Base-by-base conservation (phyloP, 352 stramenopile species). In the Phytophthora pisi region DNA sequence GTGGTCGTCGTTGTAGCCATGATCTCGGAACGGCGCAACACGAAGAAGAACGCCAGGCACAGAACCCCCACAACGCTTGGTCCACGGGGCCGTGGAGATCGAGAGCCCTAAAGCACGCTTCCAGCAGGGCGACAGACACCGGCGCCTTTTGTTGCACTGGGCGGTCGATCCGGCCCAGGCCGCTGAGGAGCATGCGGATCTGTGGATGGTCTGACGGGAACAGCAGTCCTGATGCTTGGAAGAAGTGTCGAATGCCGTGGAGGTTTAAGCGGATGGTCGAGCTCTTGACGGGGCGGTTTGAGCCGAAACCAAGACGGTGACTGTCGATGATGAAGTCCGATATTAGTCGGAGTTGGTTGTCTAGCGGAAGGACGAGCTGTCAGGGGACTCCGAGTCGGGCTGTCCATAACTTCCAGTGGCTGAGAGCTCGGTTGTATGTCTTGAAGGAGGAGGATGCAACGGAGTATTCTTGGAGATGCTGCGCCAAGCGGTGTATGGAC, bases 11-110 rank as follows among this genome's bases (percentile, higher is more conserved):
- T 38, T 4, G 18, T 56, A 5, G 61, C 61, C 23, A 57, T 53
- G 24, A 68, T 57, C 8, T 68, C 61, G 5, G 52, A 68, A 0
- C 52, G 61, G 1, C 45, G 23, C 4, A 62, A 34, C 2, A 68
- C 15, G 52, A 68, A 62, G 18, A 62, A 62, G 34, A 67, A 67
- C 4, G 43, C 20, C 51, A 67, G 23, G 46, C 51, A 40, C 34
- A 40, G 34, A 40, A 15, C 51, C 51, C 60, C 42, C 50, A 60
- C 1, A 58, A 24, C 15, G 51, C 51, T 46, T 54, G 59, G 24
- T 53, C 51, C 2, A 40, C 24, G 7, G 59, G 40, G 20, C 46
- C 36, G 34, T 51, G 23, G 18, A 60, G 38, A 28, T 47, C 13
- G 20, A 55, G 50, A 1, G 15, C 11, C 2, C 5, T 1, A 23